Evolutionary conservation across 2,329 filamentous ascomycete genomes (phyloP), one percentile per base, ranked within the genome.

Genomic region (Pseudogymnoascus sp.): DNA sequence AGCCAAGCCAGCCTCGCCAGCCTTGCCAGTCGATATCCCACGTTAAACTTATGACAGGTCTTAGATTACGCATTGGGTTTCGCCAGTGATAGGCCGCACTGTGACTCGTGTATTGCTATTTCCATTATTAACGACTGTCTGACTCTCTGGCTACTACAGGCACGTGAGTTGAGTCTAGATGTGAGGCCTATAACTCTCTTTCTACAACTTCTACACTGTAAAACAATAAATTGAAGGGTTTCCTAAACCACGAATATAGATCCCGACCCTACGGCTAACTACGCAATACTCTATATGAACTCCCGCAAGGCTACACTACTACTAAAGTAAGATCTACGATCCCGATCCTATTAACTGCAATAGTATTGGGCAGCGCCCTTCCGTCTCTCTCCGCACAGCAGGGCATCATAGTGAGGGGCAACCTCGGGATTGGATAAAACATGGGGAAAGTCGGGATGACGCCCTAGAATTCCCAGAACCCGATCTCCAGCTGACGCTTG

Each of bases 41-140:
- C 41, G 42, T 49, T 49, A 49, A 28, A 45, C 22, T 49, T 49
- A 49, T 49, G 42, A 49, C 42, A 49, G 42, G 42, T 49, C 42
- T 49, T 49, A 49, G 42, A 49, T 49, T 49, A 49, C 42, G n/a
- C 41, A 23, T 7, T 45, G 14, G 12, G 11, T 25, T 12, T 45
- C 41, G 19, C 22, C 22, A 23, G 19, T 45, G 41, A 45, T 45
- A 45, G 41, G 41, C 41, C 5, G 41, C 12, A 45, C 41, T 45
- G 41, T 45, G 41, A 45, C 41, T 45, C 41, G 41, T 25, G 41
- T 25, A 45, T 45, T 45, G 41, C 41, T 45, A 45, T 45, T 45
- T 45, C 41, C 41, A 45, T 45, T 45, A 45, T 45, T 45, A 45
- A 45, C 41, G 22, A 5, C 12, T 8, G 5, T 45, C 22, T 23